These are phyloP conservation scores for Simplicillium sp. DNA, from an alignment of 2,329 filamentous ascomycete genomes.

Conservation along the genomic window DNA sequence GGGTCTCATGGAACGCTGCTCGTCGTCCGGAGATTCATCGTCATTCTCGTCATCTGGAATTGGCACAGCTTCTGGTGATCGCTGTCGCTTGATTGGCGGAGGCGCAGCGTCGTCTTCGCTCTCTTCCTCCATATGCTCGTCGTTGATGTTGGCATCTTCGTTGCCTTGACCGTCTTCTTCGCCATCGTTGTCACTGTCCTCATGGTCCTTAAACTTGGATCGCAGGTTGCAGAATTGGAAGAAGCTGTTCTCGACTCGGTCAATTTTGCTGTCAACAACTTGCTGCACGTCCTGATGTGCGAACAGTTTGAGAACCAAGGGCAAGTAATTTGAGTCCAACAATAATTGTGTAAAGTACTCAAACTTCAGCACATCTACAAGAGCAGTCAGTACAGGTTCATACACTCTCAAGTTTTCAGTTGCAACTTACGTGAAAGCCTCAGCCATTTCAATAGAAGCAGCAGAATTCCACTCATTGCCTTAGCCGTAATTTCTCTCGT, in stretches of 20 bases:
- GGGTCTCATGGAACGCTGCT: slow-evolving; percentile 30
- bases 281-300: slow-evolving; percentile 91
- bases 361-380: slow-evolving; percentile 78
- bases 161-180: slow-evolving; percentile 19
- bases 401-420: background rate
- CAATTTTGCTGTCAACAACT: slow-evolving; percentile 75
- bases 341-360: slow-evolving; percentile 92
- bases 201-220: slow-evolving; percentile 37
- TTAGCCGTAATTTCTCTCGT: slow-evolving; percentile 83
- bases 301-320: slow-evolving; percentile 84
- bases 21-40: slow-evolving; percentile 19
- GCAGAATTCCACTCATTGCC: slow-evolving; percentile 78
- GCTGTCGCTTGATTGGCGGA: slow-evolving; percentile 64
- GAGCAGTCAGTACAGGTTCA: slow-evolving; percentile 9
- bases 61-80: slow-evolving; percentile 24
- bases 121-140: slow-evolving; percentile 28
- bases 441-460: slow-evolving; percentile 92
- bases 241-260: slow-evolving; percentile 77
- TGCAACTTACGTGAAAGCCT: slow-evolving; percentile 76
- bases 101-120: slow-evolving; percentile 73
- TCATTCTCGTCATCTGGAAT: slow-evolving; percentile 14
- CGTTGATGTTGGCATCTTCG: slow-evolving; percentile 22
- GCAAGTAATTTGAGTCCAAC: slow-evolving; percentile 90
- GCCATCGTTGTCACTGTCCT: slow-evolving; percentile 15
- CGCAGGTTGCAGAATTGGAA: slow-evolving; percentile 79